Percentiles rank a stretch among this genome's conserved stretches.
Conservation (phyloP, 2,329 filamentous ascomycete species). For the Aspergillus sp. region DNA sequence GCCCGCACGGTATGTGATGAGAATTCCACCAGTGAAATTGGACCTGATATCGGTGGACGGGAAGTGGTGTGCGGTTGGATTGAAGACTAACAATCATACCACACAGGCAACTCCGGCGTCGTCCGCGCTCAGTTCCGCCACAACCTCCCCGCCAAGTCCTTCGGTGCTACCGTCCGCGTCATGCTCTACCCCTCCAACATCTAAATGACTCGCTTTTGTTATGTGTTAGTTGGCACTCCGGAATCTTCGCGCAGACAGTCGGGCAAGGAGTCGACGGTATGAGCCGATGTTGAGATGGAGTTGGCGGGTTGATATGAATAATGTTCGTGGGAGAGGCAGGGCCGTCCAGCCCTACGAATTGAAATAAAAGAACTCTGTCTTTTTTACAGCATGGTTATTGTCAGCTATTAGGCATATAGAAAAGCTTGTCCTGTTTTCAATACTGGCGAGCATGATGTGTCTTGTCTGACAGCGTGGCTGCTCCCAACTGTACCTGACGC, state of each 20-base stretch:
- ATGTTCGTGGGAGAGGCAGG: conserved; percentile 40
- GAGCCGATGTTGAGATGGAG: conserved; percentile 39
- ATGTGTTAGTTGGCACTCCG: conserved; percentile 35
- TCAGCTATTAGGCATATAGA: conserved; percentile 23
- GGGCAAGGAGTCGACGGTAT: conserved; percentile 38
- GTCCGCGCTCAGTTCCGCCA: conserved; percentile 95
- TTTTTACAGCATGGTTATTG: conserved; percentile 29
- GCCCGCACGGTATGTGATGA: conserved; percentile 74
- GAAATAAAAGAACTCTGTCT: conserved; percentile 31
- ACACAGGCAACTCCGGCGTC: conserved; percentile 88
- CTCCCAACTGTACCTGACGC: conserved; percentile 34
- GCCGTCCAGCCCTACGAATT: conserved; percentile 38
- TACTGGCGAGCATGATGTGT: conserved; percentile 24
- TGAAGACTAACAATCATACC: neutral
- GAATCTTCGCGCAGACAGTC: conserved; percentile 36
- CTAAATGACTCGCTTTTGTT: conserved; percentile 56
- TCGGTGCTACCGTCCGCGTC: conserved; percentile 92
- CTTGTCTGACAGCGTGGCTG: conserved; percentile 28
- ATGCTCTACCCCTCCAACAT: conserved; percentile 98
- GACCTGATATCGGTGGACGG: neutral
- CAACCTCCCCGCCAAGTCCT: conserved; percentile 94
- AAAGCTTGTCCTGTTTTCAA: conserved; percentile 20
- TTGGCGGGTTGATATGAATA: conserved; percentile 34
- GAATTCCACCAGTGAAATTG: neutral
- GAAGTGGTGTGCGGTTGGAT: neutral